Percentiles rank a stretch among this genome's conserved stretches.
Evolutionary conservation across 2,329 filamentous ascomycete genomes (phyloP).

Genomic region (Aspergillus sp.): DNA sequence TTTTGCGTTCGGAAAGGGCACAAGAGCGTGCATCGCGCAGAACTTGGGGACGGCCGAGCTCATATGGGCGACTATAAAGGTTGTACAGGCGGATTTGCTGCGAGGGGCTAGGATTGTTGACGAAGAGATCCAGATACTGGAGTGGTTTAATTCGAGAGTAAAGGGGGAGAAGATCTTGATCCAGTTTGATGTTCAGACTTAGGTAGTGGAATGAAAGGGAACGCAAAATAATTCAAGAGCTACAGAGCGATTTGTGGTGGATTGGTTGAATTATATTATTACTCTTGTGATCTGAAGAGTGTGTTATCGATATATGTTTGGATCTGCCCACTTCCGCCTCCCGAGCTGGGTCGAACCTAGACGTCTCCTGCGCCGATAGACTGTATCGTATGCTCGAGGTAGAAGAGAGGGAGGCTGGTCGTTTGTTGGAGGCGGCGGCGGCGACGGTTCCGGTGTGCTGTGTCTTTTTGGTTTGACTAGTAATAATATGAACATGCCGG

Average conservation of each 20-base stretch:
- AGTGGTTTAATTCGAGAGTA: slow-evolving; percentile 57
- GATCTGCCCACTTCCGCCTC: slow-evolving; percentile 32
- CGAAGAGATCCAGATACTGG: slow-evolving; percentile 48
- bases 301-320: slow-evolving; percentile 33
- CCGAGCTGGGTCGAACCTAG: slow-evolving; percentile 21
- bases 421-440: slow-evolving; percentile 22
- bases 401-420: slow-evolving; percentile 15
- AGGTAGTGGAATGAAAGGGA: not conserved
- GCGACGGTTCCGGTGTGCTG: slow-evolving; percentile 14
- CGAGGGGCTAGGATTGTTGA: slow-evolving; percentile 41
- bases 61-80: slow-evolving; percentile 39
- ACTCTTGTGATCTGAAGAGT: slow-evolving; percentile 20
- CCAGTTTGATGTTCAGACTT: not conserved
- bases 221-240: not conserved
- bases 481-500: slow-evolving; percentile 81
- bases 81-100: slow-evolving; percentile 46
- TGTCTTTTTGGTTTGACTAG: slow-evolving; percentile 70
- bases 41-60: slow-evolving; percentile 49
- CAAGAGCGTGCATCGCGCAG: slow-evolving; percentile 50
- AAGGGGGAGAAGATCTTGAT: slow-evolving; percentile 46
- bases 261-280: slow-evolving; percentile 9
- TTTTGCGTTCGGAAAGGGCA: slow-evolving; percentile 51
- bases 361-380: slow-evolving; percentile 22
- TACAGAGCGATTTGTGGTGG: not conserved
- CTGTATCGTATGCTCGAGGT: slow-evolving; percentile 19